Evolutionary conservation across 306 rosid genomes (phyloP).

Genomic region (Oemleria cerasiformis): DNA sequence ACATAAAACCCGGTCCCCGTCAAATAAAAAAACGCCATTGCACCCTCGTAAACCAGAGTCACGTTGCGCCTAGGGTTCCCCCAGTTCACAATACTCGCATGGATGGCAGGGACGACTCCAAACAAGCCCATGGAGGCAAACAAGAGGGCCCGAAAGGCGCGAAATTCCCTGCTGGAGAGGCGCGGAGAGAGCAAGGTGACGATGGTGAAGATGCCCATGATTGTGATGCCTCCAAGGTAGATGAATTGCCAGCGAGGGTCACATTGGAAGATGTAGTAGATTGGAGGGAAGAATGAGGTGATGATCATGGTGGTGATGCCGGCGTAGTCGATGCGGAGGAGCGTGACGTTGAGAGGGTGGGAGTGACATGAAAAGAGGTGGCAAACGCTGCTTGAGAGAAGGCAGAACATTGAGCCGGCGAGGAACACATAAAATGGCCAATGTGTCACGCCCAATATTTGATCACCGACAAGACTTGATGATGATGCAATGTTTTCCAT

Average conservation of each 20-base stretch:
- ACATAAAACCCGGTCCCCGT: constrained; percentile 73
- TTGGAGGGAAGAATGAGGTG: constrained; percentile 92
- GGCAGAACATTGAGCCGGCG: constrained; percentile 90
- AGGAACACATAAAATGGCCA: constrained; percentile 96
- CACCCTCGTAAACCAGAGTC: constrained; percentile 58
- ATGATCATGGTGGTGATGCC: constrained; percentile 91
- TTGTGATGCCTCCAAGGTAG: constrained; percentile 77
- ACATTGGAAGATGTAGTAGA: constrained; percentile 86
- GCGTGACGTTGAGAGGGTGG: constrained; percentile 45
- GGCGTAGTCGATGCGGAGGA: constrained; percentile 66
- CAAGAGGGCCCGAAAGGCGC: constrained; percentile 63
- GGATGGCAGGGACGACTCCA: constrained; percentile 80
- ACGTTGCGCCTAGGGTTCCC: constrained; percentile 61
- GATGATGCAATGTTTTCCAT: constrained; percentile 18
- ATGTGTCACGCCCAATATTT: constrained; percentile 25
- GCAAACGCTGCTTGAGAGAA: constrained; percentile 84
- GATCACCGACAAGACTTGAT: not conserved
- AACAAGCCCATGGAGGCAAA: constrained; percentile 92
- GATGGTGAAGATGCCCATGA: constrained; percentile 78
- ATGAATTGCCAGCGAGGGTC: constrained; percentile 76
- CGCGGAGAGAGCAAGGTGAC: constrained; percentile 59
- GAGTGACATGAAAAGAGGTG: constrained; percentile 95
- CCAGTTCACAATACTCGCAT: constrained; percentile 75
- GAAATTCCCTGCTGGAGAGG: constrained; percentile 51
- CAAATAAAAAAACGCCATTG: constrained; percentile 76